Evolutionary conservation across 352 stramenopile genomes (phyloP), one percentile per base, ranked within the genome.

Genomic region (Phytophthora capsici): DNA sequence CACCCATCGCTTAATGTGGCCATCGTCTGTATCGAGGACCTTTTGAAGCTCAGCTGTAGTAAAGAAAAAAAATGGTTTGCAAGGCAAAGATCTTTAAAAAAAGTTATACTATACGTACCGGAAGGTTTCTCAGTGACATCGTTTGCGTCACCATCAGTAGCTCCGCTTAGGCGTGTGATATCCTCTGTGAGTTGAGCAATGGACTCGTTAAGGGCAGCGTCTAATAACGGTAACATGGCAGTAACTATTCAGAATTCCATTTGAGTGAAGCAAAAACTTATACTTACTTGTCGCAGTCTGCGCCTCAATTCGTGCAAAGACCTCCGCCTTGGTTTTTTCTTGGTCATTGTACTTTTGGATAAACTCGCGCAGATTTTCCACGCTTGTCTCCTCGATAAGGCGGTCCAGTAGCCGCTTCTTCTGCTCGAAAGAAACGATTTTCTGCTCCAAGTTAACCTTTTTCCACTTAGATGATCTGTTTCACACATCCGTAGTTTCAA

Each of bases 341-440:
- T 88, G 82, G 10, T 78, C 57, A 44, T 86, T 89, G 64, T 89
- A 89, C n/a, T 75, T 67, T 17, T 69, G 44, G 49, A 90, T 87
- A 59, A 91, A 89, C 20, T 88, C 80, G 25, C 76, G 69, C n/a
- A 91, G 41, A n/a, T 80, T 84, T 30, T 71, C 55, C 10, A 84
- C 71, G 25, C 61, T 71, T 32, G 76, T 86, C 32, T 88, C 76
- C 41, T 81, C 47, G 14, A 87, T 66, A 49, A 91, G 75, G 17
- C 70, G 68, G 47, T 91, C 80, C n/a, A 91, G 69, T 4, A 86
- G 50, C n/a, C 61, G 37, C 56, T 87, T 88, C 45, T 91, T 91
- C 47, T 91, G 78, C 68, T 91, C 78, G 23, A 91, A 89, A 17
- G 82, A 88, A 30, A 89, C 68, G 3, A 82, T 69, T 23, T 88